phyloP scores from a whole-genome alignment of 2,329 filamentous ascomycete species.

The Camillea tinctor region DNA sequence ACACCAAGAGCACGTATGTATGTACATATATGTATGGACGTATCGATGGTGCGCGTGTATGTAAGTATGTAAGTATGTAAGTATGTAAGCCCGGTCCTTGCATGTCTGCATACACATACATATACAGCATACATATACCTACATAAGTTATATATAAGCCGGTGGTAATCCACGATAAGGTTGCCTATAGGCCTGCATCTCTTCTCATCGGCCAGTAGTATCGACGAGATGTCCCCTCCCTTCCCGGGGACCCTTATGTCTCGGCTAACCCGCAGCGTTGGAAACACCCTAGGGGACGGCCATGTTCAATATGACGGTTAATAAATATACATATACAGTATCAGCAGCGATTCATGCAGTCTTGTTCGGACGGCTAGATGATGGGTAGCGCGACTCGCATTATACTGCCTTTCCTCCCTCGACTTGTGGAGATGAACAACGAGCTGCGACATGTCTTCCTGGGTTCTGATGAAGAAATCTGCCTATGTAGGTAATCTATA shows the following conservation, averaged over 20 bases:
- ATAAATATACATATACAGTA: background rate
- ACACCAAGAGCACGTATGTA: background rate
- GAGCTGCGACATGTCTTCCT: background rate
- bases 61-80: background rate
- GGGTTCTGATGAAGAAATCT: background rate
- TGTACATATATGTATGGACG: background rate
- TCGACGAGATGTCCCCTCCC: background rate
- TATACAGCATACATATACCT: background rate
- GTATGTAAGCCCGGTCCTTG: background rate
- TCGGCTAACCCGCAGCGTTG: background rate
- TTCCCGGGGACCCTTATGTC: background rate
- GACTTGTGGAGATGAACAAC: background rate
- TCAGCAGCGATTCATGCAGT: background rate
- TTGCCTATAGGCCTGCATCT: background rate
- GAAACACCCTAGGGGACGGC: background rate
- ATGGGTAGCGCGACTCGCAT: background rate
- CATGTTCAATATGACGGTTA: background rate
- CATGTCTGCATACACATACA: background rate
- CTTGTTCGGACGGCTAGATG: background rate
- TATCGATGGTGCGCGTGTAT: background rate
- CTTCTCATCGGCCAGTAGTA: background rate
- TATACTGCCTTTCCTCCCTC: background rate
- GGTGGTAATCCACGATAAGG: background rate
- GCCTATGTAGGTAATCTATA: background rate
- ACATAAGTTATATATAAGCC: background rate